Evolutionary conservation across 805 yeast species (phyloP), one percentile per base, ranked within the genome.

Genomic region (Tetrapisispora phaffii): DNA sequence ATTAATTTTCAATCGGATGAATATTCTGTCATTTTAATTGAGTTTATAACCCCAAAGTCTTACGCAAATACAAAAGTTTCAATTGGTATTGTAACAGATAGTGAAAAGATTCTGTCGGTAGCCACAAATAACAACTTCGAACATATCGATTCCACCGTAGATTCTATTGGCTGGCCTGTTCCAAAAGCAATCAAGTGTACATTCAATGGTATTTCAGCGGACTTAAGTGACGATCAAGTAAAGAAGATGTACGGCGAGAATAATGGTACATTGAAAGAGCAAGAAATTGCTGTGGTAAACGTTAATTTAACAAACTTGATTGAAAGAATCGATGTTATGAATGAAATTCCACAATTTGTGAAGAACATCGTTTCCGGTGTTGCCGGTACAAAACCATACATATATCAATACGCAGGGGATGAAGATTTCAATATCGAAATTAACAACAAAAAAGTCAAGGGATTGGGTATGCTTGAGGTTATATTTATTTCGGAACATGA

Each of bases 291-390:
- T 39, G 63, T 60, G 10, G 77, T 84, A 19, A 60, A 56, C 34
- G 96, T 96, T 49, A 68, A 72, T 20, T 73, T 90, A 53, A 62
- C 63, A 16, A 69, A 73, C 39, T 67, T 85, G 49, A 79, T 86
- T 43, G 97, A 87, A 69, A 80, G 97, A 62, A 89, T 93, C 47
- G 98, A 93, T 67, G 97, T 93, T 48, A 88, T 93, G 97, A 85
- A 88, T 42, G 97, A 93, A 68, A 82, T 93, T 47, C 98, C 98
- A 23, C 81, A 78, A 51, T 88, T 93, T 66, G 95, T 93, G 54
- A 93, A 90, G 69, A 84, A 81, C 56, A 84, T 93, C 47, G 97
- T 86, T 39, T 79, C 89, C 50, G 96, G 95, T 47, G 94, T 90
- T 44, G 93, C 93, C 15, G 98, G 97, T 42, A 82, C 97, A 23